A percentile compares a stretch with the other conserved stretches of the same genome.
Evolutionary conservation across 1,284 basidiomycete genomes (phyloP).

Genomic region (Stereum hirsutum): DNA sequence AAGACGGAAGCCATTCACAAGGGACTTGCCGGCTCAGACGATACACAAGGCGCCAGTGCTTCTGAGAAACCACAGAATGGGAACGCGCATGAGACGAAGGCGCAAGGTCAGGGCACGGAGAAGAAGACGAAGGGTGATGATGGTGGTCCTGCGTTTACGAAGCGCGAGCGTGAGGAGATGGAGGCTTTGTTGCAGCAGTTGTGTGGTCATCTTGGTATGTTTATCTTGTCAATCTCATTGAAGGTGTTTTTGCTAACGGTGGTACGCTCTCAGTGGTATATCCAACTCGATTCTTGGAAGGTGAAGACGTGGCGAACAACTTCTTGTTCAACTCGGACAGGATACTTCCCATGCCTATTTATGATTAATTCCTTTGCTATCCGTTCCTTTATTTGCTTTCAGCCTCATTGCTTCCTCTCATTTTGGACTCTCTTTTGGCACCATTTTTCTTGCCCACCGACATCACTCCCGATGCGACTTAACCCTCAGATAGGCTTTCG

Average conservation of each 20-base stretch:
- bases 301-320: conserved; percentile 79
- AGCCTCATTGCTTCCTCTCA: too few species aligned
- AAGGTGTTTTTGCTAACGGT: not conserved
- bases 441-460: too few species aligned
- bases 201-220: conserved; percentile 77
- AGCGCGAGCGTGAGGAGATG: conserved; percentile 84
- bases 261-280: conserved; percentile 54
- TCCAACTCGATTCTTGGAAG: conserved; percentile 79
- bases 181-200: conserved; percentile 69
- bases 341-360: conserved; percentile 47
- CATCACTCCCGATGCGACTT: too few species aligned
- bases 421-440: too few species aligned
- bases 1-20: conserved; percentile 6
- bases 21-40: not conserved
- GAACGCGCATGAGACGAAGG: not conserved
- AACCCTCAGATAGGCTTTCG: too few species aligned
- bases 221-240: not conserved
- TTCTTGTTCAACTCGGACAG: conserved; percentile 87
- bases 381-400: too few species aligned
- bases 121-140: conserved; percentile 31
- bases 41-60: conserved; percentile 12
- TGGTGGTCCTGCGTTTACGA: conserved; percentile 65
- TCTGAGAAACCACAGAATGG: conserved; percentile 8
- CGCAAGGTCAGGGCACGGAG: conserved; percentile 14
- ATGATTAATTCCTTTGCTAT: conserved; percentile 26